A percentile compares a stretch with the other conserved stretches of the same genome.
Evolutionary conservation across 2,329 filamentous ascomycete genomes (phyloP).

Genomic region (Colletotrichum endophyticum): DNA sequence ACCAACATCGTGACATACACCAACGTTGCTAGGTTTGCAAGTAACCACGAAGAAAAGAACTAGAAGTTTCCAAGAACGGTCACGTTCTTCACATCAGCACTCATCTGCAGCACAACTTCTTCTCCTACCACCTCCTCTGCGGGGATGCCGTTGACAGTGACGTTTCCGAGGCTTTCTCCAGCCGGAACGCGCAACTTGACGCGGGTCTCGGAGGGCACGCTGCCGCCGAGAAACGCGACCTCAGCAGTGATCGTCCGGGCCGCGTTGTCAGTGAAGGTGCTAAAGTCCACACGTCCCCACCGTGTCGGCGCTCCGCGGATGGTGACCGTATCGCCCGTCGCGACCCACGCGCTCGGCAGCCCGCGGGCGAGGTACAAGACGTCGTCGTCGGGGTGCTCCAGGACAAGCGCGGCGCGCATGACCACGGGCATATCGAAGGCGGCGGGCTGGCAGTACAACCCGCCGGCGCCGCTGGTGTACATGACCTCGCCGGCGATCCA

Average conservation of each 20-base stretch:
- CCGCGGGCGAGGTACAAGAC: not conserved
- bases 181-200: not conserved
- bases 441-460: not conserved
- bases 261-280: fast-evolving
- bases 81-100: not conserved
- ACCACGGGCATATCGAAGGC: not conserved
- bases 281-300: not conserved
- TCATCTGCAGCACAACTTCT: not conserved
- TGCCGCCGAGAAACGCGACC: not conserved
- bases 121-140: not conserved
- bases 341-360: not conserved
- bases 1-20: not conserved
- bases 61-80: not conserved
- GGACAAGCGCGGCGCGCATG: not conserved
- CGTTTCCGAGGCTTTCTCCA: not conserved
- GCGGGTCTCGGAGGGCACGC: fast-evolving
- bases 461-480: not conserved
- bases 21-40: not conserved
- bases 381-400: not conserved
- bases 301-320: not conserved
- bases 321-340: not conserved
- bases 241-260: not conserved
- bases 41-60: not conserved
- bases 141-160: fast-evolving
- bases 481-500: not conserved